A percentile compares a stretch with the other conserved stretches of the same genome.
phyloP scores from a whole-genome alignment of 2,329 filamentous ascomycete species.

The Bimuria novae-zelandiae region DNA sequence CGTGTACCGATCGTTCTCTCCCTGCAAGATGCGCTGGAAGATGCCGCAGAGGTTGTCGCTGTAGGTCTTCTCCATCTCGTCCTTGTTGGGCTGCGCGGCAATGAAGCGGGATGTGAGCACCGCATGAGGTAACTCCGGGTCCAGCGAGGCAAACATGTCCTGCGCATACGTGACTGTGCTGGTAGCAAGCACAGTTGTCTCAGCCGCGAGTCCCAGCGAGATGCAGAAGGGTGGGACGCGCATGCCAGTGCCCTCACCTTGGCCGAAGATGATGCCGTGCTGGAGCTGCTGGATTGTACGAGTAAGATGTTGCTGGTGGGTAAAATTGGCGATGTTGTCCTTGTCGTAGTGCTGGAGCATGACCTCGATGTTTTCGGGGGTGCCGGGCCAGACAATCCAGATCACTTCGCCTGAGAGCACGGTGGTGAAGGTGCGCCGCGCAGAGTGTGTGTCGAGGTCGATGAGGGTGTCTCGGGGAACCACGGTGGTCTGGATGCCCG shows the following conservation, averaged over 20 bases:
- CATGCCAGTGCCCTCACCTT: conserved; percentile 18
- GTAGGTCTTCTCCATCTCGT: too few relatives aligned
- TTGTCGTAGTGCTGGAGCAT: conserved; percentile 17
- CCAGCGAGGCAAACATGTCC: conserved; percentile 8
- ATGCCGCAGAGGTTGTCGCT: too few relatives aligned
- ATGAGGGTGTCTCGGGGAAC: conserved; percentile 12
- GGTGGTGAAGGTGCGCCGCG: conserved; percentile 21
- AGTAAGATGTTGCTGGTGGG: background rate
- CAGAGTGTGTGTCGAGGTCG: conserved; percentile 21
- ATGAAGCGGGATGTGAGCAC: too few relatives aligned
- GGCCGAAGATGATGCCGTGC: conserved; percentile 23
- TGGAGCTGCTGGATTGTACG: conserved; percentile 7
- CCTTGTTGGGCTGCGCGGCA: too few relatives aligned
- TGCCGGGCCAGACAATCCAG: conserved; percentile 32
- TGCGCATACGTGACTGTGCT: conserved; percentile 12
- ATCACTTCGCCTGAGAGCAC: conserved; percentile 21
- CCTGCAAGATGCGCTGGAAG: too few relatives aligned
- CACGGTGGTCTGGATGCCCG: conserved; percentile 3
- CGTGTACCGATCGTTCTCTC: too few relatives aligned
- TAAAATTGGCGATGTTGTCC: background rate
- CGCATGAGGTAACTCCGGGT: background rate
- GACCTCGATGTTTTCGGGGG: conserved; percentile 17
- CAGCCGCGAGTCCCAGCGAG: conserved; percentile 13
- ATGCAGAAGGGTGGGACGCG: conserved; percentile 23
- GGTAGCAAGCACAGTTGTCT: conserved; percentile 14